Percentiles rank a stretch among this genome's conserved stretches.
Conservation (phyloP, 805 yeast genomes). For the Sugiyamaella lignohabitans region DNA sequence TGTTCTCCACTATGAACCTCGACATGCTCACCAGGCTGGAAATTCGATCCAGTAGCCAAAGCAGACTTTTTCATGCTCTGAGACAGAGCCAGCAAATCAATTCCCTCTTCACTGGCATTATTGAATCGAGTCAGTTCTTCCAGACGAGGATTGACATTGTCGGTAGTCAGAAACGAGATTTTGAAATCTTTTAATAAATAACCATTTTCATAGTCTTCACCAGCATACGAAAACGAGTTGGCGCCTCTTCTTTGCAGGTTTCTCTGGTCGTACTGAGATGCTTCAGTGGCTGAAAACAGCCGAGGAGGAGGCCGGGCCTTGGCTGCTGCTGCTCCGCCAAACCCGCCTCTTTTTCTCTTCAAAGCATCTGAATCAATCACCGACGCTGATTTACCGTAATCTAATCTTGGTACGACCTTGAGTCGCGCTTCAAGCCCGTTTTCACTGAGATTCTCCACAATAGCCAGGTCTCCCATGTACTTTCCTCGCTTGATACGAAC, state of each 20-base stretch:
- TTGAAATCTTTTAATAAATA: slow-evolving; percentile 81
- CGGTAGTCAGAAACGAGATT: slow-evolving; percentile 72
- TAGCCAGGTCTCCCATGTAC: slow-evolving; percentile 87
- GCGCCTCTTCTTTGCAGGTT: slow-evolving; percentile 53
- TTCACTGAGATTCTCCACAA: slow-evolving; percentile 87
- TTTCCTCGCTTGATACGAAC: slow-evolving; percentile 87
- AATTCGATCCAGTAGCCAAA: slow-evolving; percentile 48
- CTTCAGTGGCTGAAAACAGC: slow-evolving; percentile 82
- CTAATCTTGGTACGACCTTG: slow-evolving; percentile 86
- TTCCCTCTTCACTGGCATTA: slow-evolving; percentile 71
- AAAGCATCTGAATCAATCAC: slow-evolving; percentile 31
- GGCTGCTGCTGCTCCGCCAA: slow-evolving; percentile 46
- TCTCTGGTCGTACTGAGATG: slow-evolving; percentile 73
- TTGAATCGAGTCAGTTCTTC: slow-evolving; percentile 83
- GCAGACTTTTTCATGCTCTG: slow-evolving; percentile 64
- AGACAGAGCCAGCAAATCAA: slow-evolving; percentile 81
- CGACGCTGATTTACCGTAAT: slow-evolving; percentile 61
- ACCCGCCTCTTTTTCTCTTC: slow-evolving; percentile 45
- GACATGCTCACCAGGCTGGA: slow-evolving; percentile 92
- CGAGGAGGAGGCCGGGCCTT: slow-evolving; percentile 79
- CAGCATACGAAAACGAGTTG: slow-evolving; percentile 61
- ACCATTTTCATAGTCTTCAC: slow-evolving; percentile 88
- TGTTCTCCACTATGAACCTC: slow-evolving; percentile 92
- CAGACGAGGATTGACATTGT: slow-evolving; percentile 72
- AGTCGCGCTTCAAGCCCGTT: slow-evolving; percentile 94